These are phyloP conservation scores for Clitocybe nebularis DNA, from an alignment of 1,284 basidiomycete genomes.

Conservation along the genomic window DNA sequence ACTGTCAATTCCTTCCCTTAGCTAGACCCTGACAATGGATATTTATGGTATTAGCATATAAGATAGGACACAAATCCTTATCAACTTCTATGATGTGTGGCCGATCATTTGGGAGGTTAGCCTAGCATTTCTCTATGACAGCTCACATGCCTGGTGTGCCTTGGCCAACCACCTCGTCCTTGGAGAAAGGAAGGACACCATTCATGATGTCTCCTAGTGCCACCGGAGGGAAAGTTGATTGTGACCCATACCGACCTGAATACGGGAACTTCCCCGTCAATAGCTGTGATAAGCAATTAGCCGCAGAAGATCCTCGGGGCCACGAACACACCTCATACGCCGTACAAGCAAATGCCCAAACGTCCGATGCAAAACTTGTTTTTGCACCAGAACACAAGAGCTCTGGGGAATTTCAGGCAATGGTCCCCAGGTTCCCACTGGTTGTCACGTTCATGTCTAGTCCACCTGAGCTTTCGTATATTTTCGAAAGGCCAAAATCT, in stretches of 20 bases:
- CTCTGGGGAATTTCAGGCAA: no score
- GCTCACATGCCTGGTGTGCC: not conserved
- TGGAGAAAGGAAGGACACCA: not conserved
- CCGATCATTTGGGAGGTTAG: not conserved
- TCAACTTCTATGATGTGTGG: not conserved
- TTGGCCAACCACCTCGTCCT: not conserved
- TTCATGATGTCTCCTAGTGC: not conserved
- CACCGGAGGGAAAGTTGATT: not conserved
- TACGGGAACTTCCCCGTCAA: not conserved
- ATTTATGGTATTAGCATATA: not conserved
- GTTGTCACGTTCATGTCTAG: no score
- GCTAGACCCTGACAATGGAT: no score
- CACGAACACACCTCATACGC: conserved; percentile 25
- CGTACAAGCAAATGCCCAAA: conserved; percentile 32
- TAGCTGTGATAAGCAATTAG: not conserved
- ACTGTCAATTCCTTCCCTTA: not conserved
- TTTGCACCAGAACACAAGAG: no score
- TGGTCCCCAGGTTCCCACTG: no score
- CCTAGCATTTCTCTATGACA: not conserved
- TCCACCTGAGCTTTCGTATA: no score
- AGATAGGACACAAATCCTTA: not conserved
- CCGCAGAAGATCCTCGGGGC: not conserved
- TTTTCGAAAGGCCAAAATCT: not conserved
- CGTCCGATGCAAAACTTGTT: conserved; percentile 23
- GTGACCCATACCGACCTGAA: no score